Evolutionary conservation across 2,329 filamentous ascomycete species (phyloP), one percentile per base, ranked within the genome.

Genomic region (Aspergillus fijiensis): DNA sequence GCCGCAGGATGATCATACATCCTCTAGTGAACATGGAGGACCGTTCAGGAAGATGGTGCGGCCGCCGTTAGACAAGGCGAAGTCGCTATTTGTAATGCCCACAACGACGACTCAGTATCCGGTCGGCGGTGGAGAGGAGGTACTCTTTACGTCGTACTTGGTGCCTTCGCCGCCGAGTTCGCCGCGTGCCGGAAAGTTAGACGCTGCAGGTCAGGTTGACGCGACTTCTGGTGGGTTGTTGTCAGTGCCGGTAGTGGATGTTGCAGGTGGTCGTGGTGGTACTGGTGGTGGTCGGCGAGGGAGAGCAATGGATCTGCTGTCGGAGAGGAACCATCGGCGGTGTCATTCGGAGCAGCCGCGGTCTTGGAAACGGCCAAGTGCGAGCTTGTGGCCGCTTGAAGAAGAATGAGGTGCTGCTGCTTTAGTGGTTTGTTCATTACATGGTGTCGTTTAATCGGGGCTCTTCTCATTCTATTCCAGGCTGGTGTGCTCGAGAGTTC

Each of bases 281-380:
- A 54, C 7, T 33, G 31, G 31, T 42, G 50, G 35, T 53, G 48
- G 55, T 55, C 9, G 57, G 39, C 39, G 39, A n/a, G 39, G 39
- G 6, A 9, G 42, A 3, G 7, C 27, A 16, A 23, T 29, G 29
- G 25, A 48, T n/a, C 56, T 64, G 27, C 25, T 57, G n/a, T 60
- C 57, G 4, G 70, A 68, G 23, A 67, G 70, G 55, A 66, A 70
- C 5, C 73, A 76, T 66, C 66, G 72, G 19, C 68, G 74, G 54
- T 74, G 72, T 57, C 75, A 77, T 63, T 76, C 75, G 12, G 74
- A 76, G 55, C 72, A 75, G 57, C 75, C 74, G 25, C 68, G 73
- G 45, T 65, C 73, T 27, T 77, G 75, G 75, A 72, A 69, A 45
- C 66, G 70, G 47, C 75, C 74, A 4, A 75, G 73, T 56, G 69